A percentile compares a stretch with the other conserved stretches of the same genome.
These are phyloP conservation scores for Cochlearia excelsa DNA, from an alignment of 345 rosid species.

Conservation along the genomic window DNA sequence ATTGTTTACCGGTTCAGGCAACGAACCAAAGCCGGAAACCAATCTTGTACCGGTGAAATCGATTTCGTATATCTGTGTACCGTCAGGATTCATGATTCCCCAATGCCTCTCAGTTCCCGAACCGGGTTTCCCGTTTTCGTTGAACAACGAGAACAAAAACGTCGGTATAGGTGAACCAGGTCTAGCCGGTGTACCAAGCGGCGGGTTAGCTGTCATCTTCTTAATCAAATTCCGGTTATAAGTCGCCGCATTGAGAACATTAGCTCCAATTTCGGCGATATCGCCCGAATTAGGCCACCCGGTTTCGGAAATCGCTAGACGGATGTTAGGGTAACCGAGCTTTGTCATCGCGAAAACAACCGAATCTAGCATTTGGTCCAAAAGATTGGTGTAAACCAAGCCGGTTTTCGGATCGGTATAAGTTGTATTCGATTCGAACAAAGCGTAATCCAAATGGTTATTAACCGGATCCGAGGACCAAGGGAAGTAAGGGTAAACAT, in stretches of 20 bases:
- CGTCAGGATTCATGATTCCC: conserved; percentile 57
- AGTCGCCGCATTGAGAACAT: conserved; percentile 61
- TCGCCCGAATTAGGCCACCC: conserved; percentile 45
- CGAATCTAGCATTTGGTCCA: conserved; percentile 84
- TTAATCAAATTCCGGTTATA: conserved; percentile 66
- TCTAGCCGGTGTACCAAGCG: conserved; percentile 73
- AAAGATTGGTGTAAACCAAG: conserved; percentile 56
- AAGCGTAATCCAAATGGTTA: conserved; percentile 46
- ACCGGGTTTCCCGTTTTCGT: conserved; percentile 49
- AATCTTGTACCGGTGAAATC: conserved; percentile 49
- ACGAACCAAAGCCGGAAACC: conserved; percentile 28
- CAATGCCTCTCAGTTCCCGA: conserved; percentile 78
- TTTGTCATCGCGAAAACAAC: conserved; percentile 53
- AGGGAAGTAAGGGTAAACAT: conserved; percentile 79
- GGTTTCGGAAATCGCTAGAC: conserved; percentile 37
- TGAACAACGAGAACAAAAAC: no score
- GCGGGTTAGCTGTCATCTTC: conserved; percentile 45
- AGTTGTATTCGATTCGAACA: conserved; percentile 42
- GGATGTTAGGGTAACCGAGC: conserved; percentile 53
- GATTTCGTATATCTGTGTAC: conserved; percentile 47
- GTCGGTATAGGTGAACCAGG: no score
- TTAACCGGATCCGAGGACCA: conserved; percentile 52
- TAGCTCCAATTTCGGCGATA: conserved; percentile 62
- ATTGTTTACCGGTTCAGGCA: conserved; percentile 51
- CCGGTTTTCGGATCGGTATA: conserved; percentile 56